These are phyloP conservation scores for Capniomyces stellatus DNA, from an alignment of 371 early-diverging fungal species.

Conservation along the genomic window DNA sequence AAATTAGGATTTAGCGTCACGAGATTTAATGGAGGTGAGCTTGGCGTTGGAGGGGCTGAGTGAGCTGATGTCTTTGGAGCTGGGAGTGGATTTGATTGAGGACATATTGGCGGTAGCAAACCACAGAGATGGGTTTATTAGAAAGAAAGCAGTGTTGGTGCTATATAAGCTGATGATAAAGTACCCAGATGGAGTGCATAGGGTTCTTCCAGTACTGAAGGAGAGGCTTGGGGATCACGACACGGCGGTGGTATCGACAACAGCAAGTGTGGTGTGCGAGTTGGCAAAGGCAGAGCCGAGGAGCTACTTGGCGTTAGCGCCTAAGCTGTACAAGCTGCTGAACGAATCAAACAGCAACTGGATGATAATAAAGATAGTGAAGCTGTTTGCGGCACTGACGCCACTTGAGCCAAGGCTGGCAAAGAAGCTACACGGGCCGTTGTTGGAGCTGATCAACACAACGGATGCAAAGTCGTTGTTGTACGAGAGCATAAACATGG, in stretches of 20 bases:
- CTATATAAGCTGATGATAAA: constrained; percentile 76
- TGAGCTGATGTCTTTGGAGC: constrained; percentile 76
- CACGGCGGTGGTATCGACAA: constrained; percentile 79
- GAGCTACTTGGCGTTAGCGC: constrained; percentile 81
- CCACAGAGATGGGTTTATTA: constrained; percentile 78
- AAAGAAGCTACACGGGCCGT: constrained; percentile 69
- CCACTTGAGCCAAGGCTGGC: constrained; percentile 84
- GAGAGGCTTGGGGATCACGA: constrained; percentile 84
- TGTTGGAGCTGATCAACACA: constrained; percentile 64
- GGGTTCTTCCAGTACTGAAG: constrained; percentile 72
- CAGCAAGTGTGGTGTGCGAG: constrained; percentile 89
- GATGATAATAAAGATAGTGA: constrained; percentile 95
- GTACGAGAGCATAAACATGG: constrained; percentile 88
- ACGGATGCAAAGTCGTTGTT: constrained; percentile 85
- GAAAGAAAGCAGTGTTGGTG: constrained; percentile 75
- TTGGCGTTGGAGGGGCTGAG: constrained; percentile 78
- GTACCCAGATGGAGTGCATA: constrained; percentile 70
- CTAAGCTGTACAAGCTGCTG: constrained; percentile 74
- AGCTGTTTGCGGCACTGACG: constrained; percentile 82
- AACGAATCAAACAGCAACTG: constrained; percentile 83
- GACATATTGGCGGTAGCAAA: constrained; percentile 72
- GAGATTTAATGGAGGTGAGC: constrained; percentile 61
- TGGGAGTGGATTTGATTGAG: constrained; percentile 73
- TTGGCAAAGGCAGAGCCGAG: constrained; percentile 77
- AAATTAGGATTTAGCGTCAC: constrained; percentile 63